Evolutionary conservation across 495 filamentous ascomycete genomes (phyloP), one percentile per base, ranked within the genome.

Genomic region (Neurospora pannonica): DNA sequence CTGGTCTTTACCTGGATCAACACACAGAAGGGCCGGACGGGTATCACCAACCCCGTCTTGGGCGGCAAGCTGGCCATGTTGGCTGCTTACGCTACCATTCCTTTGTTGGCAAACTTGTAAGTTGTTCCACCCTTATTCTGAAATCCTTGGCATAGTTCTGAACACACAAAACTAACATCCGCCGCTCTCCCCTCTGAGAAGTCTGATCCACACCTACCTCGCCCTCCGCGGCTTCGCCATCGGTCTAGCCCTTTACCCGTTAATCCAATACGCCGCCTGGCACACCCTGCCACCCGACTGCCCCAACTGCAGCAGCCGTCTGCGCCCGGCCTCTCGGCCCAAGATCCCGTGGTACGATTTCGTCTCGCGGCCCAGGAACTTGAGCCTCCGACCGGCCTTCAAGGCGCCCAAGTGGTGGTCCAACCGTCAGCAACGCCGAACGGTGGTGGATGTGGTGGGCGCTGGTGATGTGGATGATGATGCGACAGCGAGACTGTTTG

Each of bases 71-170:
- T 82, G 72, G 80, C 76, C 21, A 85, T 85, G 82, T 73, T 85
- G 60, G 83, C 80, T 60, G 77, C 83, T 9, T 85, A 85, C 60
- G 79, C 76, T 9, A 85, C 83, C 3, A 77, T 85, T 21, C 82
- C 83, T 40, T 74, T 85, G 70, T 38, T 85, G 38, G 70, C 78
- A 19, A 85, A 83, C 74, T 84, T 83, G 83, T 85, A 75, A 75
- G 82, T 76, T 43, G 19, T 39, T 39, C 67, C 67, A 21, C 40
- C 38, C 2, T 19, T 8, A 28, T 21, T 24, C 2, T 34, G 8
- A 46, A 24, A 5, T 13, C 11, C 21, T 4, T 11, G 4, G 10
- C 21, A 5, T 54, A 21, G 1, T 67, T 48, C 67, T 42, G 15
- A 71, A 40, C 13, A 24, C 15, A n/a, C 54, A 34, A 67, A 67